Evolutionary conservation across 2,329 filamentous ascomycete genomes (phyloP), one percentile per base, ranked within the genome.

Genomic region (Grosmannia clavigera): DNA sequence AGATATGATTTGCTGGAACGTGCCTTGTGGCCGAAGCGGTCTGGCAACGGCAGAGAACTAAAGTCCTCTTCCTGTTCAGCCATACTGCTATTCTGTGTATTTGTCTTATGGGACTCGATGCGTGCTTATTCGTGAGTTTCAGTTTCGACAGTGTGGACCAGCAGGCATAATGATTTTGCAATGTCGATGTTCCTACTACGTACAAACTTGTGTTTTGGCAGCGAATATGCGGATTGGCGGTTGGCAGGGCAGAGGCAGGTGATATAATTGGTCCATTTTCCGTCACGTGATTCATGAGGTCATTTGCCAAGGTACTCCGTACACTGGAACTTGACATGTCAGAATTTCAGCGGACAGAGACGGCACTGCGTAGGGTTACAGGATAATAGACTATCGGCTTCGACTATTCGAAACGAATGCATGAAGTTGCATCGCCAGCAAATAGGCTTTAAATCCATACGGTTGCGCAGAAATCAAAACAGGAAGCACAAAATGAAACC

Each of bases 61-160:
- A 87, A 92, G 72, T 95, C 90, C 70, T 92, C 88, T 73, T 92
- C 88, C 71, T 81, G 76, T 65, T 95, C 90, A 61, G 87, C 88
- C 90, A 95, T 95, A 14, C 53, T 61, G 58, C 5, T 38, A 29
- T 46, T 19, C 1, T 40, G 14, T 33, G 29, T 35, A 31, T 33
- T 57, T 50, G 35, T 33, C 4, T n/a, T 16, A 46, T 31, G 25
- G 4, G 5, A 6, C 14, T 27, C 16, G 51, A 10, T 35, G 16
- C 22, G 43, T n/a, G 43, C 16, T n/a, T n/a, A 7, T 22, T 35
- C 19, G 31, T 35, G 27, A 10, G 50, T 7, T 31, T 29, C 5
- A 19, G 7, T 27, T 6, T 11, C 5, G 3, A 27, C 25, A 51
- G 48, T 29, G 48, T 51, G 22, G 10, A 27, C 48, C 10, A 11